Conservation (phyloP, 2,329 filamentous ascomycete genomes). For the Clonostachys chloroleuca region DNA sequence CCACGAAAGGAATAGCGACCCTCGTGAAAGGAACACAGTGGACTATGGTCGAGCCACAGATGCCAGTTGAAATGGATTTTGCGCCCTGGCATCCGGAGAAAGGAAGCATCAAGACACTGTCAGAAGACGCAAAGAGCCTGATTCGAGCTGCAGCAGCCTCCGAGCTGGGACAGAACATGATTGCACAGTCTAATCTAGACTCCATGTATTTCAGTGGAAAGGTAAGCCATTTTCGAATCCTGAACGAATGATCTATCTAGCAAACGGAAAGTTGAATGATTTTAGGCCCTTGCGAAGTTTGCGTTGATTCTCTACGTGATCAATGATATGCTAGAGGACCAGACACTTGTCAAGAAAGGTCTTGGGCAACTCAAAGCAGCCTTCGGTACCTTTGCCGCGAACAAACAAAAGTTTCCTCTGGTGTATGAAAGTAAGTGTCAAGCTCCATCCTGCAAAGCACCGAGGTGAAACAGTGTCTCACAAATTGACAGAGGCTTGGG, state of each 20-base stretch:
- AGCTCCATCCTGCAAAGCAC: neutral
- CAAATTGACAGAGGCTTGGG: conserved; percentile 56
- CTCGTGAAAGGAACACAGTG: conserved; percentile 69
- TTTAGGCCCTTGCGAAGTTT: conserved; percentile 69
- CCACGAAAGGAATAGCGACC: conserved; percentile 78
- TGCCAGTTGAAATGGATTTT: conserved; percentile 74
- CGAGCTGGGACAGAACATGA: conserved; percentile 75
- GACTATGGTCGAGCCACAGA: conserved; percentile 70
- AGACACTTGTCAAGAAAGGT: conserved; percentile 49
- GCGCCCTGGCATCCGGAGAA: conserved; percentile 66
- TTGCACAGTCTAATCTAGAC: conserved; percentile 66
- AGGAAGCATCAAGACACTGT: conserved; percentile 40
- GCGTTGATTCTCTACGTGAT: conserved; percentile 63
- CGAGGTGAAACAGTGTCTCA: conserved; percentile 5
- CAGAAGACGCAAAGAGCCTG: conserved; percentile 46
- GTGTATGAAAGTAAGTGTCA: conserved; percentile 54
- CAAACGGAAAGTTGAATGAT: neutral
- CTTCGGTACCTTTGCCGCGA: conserved; percentile 62
- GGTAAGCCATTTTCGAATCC: conserved; percentile 27
- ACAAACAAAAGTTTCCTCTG: conserved; percentile 64
- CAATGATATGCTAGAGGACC: conserved; percentile 58
- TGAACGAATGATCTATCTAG: neutral
- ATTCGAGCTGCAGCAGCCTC: conserved; percentile 61
- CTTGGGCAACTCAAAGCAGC: conserved; percentile 59
- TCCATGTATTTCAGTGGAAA: conserved; percentile 96